Conservation (phyloP, 106 monocot genomes). For the Dioscorea dumetorum region DNA sequence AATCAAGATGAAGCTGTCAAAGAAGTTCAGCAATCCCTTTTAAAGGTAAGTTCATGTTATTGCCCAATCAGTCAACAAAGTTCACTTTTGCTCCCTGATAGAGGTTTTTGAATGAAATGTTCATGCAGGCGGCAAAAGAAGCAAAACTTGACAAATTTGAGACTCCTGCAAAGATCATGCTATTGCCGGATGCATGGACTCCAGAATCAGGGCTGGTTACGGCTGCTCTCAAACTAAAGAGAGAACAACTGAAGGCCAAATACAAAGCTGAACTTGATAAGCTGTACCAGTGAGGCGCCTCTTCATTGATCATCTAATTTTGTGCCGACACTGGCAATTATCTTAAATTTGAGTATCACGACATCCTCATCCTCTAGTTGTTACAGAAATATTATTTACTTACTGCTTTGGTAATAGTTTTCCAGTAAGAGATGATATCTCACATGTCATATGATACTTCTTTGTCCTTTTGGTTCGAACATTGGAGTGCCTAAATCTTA, state of each 20-base stretch:
- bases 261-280: conserved; percentile 23
- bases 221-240: conserved; percentile 42
- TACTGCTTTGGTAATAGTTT: too few species aligned
- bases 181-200: conserved; percentile 44
- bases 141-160: conserved; percentile 4
- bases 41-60: conserved; percentile 15
- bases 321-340: too few species aligned
- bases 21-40: conserved; percentile 43
- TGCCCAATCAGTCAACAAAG: too few species aligned
- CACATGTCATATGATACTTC: too few species aligned
- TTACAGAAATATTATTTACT: too few species aligned
- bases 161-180: neutral
- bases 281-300: conserved; percentile 15
- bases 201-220: conserved; percentile 43
- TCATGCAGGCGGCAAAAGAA: neutral
- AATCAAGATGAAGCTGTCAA: conserved; percentile 18
- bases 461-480: too few species aligned
- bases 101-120: neutral
- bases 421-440: too few species aligned
- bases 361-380: too few species aligned
- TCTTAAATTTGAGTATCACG: too few species aligned
- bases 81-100: too few species aligned
- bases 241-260: conserved; percentile 19
- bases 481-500: too few species aligned
- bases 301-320: neutral